Conservation (phyloP, 164 flowering plant species). For the Berberis thunbergii region DNA sequence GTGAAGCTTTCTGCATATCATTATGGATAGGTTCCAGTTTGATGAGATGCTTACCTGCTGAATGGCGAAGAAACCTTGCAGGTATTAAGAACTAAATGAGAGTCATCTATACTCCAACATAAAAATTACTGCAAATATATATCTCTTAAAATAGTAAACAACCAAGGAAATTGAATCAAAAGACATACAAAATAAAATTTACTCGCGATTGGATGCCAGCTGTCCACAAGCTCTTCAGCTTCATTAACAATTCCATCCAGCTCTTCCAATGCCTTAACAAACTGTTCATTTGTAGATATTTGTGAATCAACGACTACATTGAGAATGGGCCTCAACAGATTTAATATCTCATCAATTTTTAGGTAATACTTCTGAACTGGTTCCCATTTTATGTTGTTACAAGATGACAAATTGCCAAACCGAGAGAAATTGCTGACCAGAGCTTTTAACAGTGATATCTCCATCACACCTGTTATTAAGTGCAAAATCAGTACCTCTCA, state of each 20-base stretch:
- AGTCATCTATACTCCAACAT: no score
- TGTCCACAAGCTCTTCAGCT: conserved; percentile 46
- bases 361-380: conserved; percentile 48
- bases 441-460: conserved; percentile 57
- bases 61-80: no score
- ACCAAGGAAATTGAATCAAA: not conserved
- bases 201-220: conserved; percentile 66
- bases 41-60: no score
- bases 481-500: not conserved
- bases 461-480: conserved; percentile 55
- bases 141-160: no score
- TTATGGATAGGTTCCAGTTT: no score
- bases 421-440: conserved; percentile 51
- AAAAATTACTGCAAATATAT: no score
- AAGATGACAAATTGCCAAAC: conserved; percentile 38
- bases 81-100: no score
- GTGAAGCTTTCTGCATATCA: no score
- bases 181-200: conserved; percentile 76
- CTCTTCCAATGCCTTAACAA: conserved; percentile 42
- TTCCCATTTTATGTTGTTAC: conserved; percentile 35
- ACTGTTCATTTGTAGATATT: conserved; percentile 38
- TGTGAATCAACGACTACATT: conserved; percentile 48
- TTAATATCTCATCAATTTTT: conserved; percentile 57
- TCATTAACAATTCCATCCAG: conserved; percentile 49
- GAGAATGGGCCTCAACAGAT: conserved; percentile 58